These are phyloP conservation scores for Cavenderia fasciculata DNA, from an alignment of 78 protist genomes.

Conservation along the genomic window DNA sequence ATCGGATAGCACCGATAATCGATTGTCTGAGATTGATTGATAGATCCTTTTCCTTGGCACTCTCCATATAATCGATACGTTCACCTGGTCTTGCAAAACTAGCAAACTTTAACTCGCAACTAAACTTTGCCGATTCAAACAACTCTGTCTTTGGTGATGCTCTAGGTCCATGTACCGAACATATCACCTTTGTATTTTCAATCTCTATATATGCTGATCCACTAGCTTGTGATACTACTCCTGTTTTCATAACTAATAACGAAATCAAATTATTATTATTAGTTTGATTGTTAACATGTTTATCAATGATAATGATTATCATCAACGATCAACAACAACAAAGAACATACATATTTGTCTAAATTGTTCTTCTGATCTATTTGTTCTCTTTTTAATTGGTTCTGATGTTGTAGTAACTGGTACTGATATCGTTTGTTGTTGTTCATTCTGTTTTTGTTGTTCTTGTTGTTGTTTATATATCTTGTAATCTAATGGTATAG, in stretches of 20 bases:
- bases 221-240: conserved; percentile 70
- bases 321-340: not conserved
- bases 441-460: not conserved
- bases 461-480: not conserved
- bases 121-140: conserved; percentile 77
- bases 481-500: conserved; percentile 8
- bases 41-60: conserved; percentile 78
- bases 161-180: conserved; percentile 87
- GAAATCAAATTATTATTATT: not conserved
- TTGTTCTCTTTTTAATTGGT: conserved; percentile 17
- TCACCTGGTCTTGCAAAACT: conserved; percentile 68
- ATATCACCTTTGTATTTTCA: conserved; percentile 85
- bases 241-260: conserved; percentile 81
- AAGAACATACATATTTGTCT: conserved; percentile 69
- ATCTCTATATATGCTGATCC: conserved; percentile 90
- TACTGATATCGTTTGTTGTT: not conserved
- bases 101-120: conserved; percentile 82
- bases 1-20: conserved; percentile 53
- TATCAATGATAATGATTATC: not conserved
- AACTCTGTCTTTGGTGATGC: conserved; percentile 72
- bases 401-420: not conserved
- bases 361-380: conserved; percentile 71
- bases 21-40: conserved; percentile 50
- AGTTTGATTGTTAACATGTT: not conserved
- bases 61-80: conserved; percentile 43